Base-by-base conservation (phyloP, 495 filamentous ascomycete species). In the Penicillium coprophilum region DNA sequence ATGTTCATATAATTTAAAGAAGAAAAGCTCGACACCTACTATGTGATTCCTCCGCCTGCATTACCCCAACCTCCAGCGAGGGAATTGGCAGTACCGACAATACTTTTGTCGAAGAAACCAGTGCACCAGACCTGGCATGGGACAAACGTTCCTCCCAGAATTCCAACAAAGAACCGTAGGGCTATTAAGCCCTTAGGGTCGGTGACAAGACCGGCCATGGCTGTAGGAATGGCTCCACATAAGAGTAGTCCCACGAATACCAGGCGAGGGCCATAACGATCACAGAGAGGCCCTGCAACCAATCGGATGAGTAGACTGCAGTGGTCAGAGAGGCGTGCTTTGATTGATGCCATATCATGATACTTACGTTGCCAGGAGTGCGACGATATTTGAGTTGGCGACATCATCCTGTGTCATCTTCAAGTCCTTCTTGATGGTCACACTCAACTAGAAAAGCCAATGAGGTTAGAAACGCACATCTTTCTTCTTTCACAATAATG, bases 121-220 rank as follows among this genome's bases (percentile, higher is more conserved):
- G 93, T 96, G 28, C 87, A 89, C 92, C 93, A 97, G 8, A 97
- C 93, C 62, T 96, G 93, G 70, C 93, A 97, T 2, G 93, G 93
- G 3, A 97, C 92, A 59, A 97, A 97, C 6, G 82, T 82, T 1
- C 88, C 93, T 30, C 93, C 93, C 1, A 97, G 81, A 53, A 97
- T 96, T 34, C 93, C 93, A 51, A 97, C 81, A 73, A 97, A 97
- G 77, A 97, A 96, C 31, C 93, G 86, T 50, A 92, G 76, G 13
- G 86, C 80, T 50, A 92, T 84, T 23, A 97, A 80, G 0, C 92
- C 89, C 1, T 77, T 71, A 0, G 86, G 85, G 48, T 78, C 84
- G 40, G 80, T 83, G 34, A 95, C 84, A 1, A 89, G 80, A 4
- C 92, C 93, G 1, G 92, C 89, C 36, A 93, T 81, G 5, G 85